A percentile compares a stretch with the other conserved stretches of the same genome.
Conservation (phyloP, 1,139 yeast genomes). For the Geotrichum reessii region DNA sequence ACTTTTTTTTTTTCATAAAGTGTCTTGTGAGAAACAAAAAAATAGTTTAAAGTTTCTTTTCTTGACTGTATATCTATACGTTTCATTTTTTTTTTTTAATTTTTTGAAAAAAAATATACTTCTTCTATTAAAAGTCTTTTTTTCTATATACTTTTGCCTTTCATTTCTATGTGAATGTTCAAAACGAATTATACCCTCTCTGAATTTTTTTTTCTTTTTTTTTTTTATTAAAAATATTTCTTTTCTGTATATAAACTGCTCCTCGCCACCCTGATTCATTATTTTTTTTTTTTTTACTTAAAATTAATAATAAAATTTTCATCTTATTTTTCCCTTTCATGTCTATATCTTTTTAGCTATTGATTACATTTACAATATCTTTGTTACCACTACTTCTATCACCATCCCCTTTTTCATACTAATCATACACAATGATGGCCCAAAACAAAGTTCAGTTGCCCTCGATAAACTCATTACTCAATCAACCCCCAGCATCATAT, state of each 20-base stretch:
- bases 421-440: not conserved
- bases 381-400: too few relatives aligned
- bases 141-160: too few relatives aligned
- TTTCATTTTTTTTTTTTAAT: not conserved
- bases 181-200: not conserved
- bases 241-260: not conserved
- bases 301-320: too few relatives aligned
- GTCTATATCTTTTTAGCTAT: not conserved
- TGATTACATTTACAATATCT: not conserved
- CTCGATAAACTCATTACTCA: slow-evolving; percentile 13
- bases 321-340: not conserved
- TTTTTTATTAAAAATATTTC: not conserved
- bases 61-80: not conserved
- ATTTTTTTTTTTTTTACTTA: not conserved
- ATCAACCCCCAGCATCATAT: not conserved
- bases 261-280: not conserved
- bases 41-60: not conserved
- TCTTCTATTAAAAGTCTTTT: too few relatives aligned
- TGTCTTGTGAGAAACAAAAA: not conserved
- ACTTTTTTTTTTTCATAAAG: not conserved
- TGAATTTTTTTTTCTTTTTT: not conserved
- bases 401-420: too few relatives aligned
- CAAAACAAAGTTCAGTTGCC: slow-evolving; percentile 9
- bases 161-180: too few relatives aligned
- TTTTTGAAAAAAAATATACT: not conserved